Percentiles rank a stretch among this genome's conserved stretches.
Evolutionary conservation across 345 rosid species (phyloP).

Genomic region (Aethionema arabicum): DNA sequence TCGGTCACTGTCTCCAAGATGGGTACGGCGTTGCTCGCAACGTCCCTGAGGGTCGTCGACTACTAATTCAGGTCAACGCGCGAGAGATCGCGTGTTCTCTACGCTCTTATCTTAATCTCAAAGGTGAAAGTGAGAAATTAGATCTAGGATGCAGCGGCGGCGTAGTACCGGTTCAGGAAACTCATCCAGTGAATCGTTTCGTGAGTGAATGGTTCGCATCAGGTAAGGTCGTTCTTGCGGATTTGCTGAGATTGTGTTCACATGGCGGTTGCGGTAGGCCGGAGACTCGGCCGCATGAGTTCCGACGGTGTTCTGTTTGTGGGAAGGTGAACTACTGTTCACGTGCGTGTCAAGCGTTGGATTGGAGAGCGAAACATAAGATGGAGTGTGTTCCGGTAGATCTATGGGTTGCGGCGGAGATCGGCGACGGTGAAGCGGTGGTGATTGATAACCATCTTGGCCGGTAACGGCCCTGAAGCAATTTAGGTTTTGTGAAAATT

Average conservation of each 20-base stretch:
- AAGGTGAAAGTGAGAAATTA: background rate
- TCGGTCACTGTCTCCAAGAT: slow-evolving; percentile 71
- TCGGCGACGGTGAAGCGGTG: slow-evolving; percentile 30
- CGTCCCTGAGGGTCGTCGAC: slow-evolving; percentile 50
- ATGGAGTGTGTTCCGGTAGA: slow-evolving; percentile 59
- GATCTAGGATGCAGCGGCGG: background rate
- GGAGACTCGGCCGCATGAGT: slow-evolving; percentile 81
- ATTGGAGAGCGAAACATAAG: slow-evolving; percentile 83
- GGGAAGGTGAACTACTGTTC: slow-evolving; percentile 87
- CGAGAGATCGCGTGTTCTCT: slow-evolving; percentile 50
- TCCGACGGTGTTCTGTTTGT: slow-evolving; percentile 82
- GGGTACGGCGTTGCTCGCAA: slow-evolving; percentile 63
- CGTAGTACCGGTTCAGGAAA: slow-evolving; percentile 42
- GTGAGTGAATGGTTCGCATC: slow-evolving; percentile 58
- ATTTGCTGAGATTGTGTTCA: slow-evolving; percentile 48
- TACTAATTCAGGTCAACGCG: slow-evolving; percentile 58
- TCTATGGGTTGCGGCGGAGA: slow-evolving; percentile 46
- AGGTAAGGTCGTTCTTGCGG: slow-evolving; percentile 25
- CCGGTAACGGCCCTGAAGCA: slow-evolving; percentile 2
- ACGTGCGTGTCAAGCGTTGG: slow-evolving; percentile 87
- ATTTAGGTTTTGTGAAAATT: background rate
- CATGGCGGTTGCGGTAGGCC: slow-evolving; percentile 67
- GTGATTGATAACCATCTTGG: slow-evolving; percentile 18
- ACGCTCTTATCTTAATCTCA: slow-evolving; percentile 20
- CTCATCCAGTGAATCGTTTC: slow-evolving; percentile 56